Percentiles rank a stretch among this genome's conserved stretches.
Conservation (phyloP, 179 eudicot species). For the Nepenthes alata region DNA sequence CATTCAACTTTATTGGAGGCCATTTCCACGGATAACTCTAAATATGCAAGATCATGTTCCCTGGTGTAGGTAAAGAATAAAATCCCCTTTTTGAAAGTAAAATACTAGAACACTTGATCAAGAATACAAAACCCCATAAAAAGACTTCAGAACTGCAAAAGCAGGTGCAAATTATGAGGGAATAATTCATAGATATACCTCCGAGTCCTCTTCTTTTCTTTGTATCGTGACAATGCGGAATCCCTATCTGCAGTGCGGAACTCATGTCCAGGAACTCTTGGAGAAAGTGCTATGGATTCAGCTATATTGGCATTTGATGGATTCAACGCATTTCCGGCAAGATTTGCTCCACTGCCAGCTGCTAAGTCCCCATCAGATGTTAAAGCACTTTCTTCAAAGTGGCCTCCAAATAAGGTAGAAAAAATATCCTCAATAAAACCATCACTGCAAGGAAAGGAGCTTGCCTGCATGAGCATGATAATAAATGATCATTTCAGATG, state of each 20-base stretch:
- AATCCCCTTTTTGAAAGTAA: too few relatives aligned
- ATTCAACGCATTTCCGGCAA: conserved; percentile 16
- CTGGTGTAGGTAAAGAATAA: too few relatives aligned
- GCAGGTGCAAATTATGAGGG: too few relatives aligned
- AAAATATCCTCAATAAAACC: conserved; percentile 22
- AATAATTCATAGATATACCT: conserved; percentile 32
- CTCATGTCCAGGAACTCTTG: conserved; percentile 33
- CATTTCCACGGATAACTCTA: too few relatives aligned
- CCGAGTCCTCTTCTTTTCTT: conserved; percentile 84
- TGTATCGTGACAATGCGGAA: conserved; percentile 68
- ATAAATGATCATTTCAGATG: neutral
- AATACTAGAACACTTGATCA: too few relatives aligned
- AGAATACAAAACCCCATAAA: too few relatives aligned
- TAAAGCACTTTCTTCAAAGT: conserved; percentile 29
- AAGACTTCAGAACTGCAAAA: too few relatives aligned
- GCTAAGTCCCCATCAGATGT: conserved; percentile 33
- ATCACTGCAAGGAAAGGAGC: conserved; percentile 17
- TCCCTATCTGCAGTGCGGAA: conserved; percentile 53
- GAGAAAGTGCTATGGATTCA: conserved; percentile 23
- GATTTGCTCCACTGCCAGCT: conserved; percentile 9
- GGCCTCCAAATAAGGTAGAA: conserved; percentile 23
- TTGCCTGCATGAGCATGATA: conserved; percentile 28
- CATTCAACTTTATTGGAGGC: too few relatives aligned
- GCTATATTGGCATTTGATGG: conserved; percentile 12
- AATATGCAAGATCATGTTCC: too few relatives aligned